Base-by-base conservation (phyloP, 768 basidiomycete species). In the Tricholoma flavovirens region DNA sequence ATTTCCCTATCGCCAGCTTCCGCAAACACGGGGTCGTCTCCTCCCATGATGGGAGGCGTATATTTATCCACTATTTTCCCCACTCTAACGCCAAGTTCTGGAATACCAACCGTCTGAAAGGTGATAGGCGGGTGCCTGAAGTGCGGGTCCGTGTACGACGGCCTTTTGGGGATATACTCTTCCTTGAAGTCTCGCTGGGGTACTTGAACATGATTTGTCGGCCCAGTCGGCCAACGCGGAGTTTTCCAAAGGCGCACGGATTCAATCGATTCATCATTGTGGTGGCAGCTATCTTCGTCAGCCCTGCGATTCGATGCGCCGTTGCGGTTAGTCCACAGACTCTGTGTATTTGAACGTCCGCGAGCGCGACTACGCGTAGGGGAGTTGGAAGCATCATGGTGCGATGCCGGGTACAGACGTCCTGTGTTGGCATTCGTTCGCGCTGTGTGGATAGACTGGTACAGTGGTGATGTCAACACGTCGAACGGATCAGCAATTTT, bases 21-120 rank as follows among this genome's bases (percentile, higher is more conserved):
- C 2, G 56, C 53, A 26, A 70, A 61, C 42, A 67, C 61, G 22
- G 40, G 38, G 30, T 71, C 69, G 8, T 62, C 49, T 5, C 55
- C 56, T 5, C 63, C 65, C 8, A 60, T 62, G 10, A 70, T 59
- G 9, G 54, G 36, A 8, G 64, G 63, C 1, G 53, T 40, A n/a
- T 59, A 48, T 4, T 21, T 57, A 51, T 61, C 59, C 5, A 67
- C 22, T 21, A 69, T 53, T 45, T 73, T 70, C 1, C 63, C 64
- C n/a, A 71, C 60, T n/a, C 63, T 59, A 11, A 71, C 66, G 0
- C 71, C 70, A 24, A 62, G 56, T 52, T 67, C 71, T 3, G 67
- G 73, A 60, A 60, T 62, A 43, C 56, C 62, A 51, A 45, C 61
- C 17, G 36, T 54, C 57, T 65, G 62, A 60, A 78, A 77, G 1